Conservation (phyloP, 805 yeast species). For the Yamadazyma kitorensis region DNA sequence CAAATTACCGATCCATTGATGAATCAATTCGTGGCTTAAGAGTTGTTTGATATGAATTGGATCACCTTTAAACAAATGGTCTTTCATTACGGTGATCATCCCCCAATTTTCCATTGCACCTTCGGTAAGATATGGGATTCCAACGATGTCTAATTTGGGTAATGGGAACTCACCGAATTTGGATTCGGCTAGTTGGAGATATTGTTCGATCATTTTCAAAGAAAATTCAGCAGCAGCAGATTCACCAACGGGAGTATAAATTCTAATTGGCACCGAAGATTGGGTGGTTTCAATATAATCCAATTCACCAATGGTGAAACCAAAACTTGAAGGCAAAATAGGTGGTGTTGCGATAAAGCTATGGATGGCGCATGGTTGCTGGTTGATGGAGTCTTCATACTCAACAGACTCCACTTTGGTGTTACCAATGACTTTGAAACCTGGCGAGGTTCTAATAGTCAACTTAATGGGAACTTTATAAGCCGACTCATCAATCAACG, state of each 20-base stretch:
- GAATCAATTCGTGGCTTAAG: constrained; percentile 69
- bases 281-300: constrained; percentile 37
- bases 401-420: constrained; percentile 17
- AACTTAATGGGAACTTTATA: constrained; percentile 52
- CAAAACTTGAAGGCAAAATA: constrained; percentile 63
- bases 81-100: constrained; percentile 56
- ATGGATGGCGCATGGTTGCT: constrained; percentile 6
- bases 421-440: constrained; percentile 53
- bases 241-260: constrained; percentile 57
- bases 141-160: constrained; percentile 62
- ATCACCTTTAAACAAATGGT: constrained; percentile 37
- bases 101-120: constrained; percentile 85
- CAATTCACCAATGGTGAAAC: constrained; percentile 67
- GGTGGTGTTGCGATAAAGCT: constrained; percentile 53
- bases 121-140: constrained; percentile 68
- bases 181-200: constrained; percentile 47
- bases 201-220: constrained; percentile 43
- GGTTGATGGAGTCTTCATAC: constrained; percentile 22
- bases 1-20: constrained; percentile 77
- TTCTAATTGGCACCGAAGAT: constrained; percentile 40
- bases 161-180: constrained; percentile 55
- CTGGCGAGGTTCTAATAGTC: constrained; percentile 41
- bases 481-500: constrained; percentile 66
- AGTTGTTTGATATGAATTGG: constrained; percentile 46
- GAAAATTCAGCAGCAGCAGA: constrained; percentile 45